A percentile compares a stretch with the other conserved stretches of the same genome.
Evolutionary conservation across 371 early-diverging fungal species (phyloP).

Genomic region (Rhizomucor pusillus): DNA sequence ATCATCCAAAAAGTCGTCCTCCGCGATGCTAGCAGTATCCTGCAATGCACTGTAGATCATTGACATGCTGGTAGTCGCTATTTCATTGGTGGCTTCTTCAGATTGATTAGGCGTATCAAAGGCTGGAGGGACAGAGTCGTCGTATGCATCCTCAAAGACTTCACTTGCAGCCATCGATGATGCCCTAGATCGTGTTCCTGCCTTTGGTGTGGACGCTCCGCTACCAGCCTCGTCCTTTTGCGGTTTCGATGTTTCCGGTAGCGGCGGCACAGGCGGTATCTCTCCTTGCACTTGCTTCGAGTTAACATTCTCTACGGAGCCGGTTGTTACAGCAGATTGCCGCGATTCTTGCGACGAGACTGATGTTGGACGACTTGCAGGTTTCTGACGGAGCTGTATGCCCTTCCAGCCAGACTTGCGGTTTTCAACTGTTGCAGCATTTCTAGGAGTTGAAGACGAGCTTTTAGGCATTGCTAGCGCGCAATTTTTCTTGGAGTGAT

Average conservation of each 20-base stretch:
- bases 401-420: no score
- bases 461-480: no score
- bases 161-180: constrained; percentile 22
- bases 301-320: neutral
- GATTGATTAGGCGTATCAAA: constrained; percentile 2
- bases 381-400: no score
- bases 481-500: no score
- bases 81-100: neutral
- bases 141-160: constrained; percentile 21
- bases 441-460: no score
- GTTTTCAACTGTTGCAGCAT: no score
- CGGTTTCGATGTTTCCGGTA: neutral
- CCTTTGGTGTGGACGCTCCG: constrained; percentile 9
- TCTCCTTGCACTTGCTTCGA: no score
- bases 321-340: neutral
- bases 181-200: constrained; percentile 16
- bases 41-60: neutral
- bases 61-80: constrained; percentile 4
- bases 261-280: no score
- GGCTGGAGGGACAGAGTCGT: constrained; percentile 11
- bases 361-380: neutral
- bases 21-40: neutral
- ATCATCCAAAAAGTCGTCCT: neutral
- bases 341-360: constrained; percentile 3
- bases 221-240: neutral